Percentiles rank a stretch among this genome's conserved stretches.
These are phyloP conservation scores for Coemansia sp. DNA, from an alignment of 371 early-diverging fungal species.

Conservation along the genomic window DNA sequence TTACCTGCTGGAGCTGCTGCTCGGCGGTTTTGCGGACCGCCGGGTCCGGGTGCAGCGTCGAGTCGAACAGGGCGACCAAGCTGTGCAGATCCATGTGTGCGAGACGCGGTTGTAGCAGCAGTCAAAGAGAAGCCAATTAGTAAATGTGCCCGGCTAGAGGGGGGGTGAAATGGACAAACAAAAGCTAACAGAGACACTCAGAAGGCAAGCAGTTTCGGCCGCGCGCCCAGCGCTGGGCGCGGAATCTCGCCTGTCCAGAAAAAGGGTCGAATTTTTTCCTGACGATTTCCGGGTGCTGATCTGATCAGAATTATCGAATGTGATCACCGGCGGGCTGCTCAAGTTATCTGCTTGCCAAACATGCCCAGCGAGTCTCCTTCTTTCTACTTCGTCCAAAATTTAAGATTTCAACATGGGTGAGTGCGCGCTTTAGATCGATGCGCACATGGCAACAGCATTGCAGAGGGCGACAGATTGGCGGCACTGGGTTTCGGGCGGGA, in stretches of 20 bases:
- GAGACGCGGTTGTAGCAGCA: not conserved
- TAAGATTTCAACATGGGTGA: constrained; percentile 14
- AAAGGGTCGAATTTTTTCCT: constrained; percentile 5
- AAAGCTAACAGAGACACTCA: not conserved
- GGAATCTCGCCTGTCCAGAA: not conserved
- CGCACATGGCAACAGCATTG: not conserved
- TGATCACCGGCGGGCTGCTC: not conserved
- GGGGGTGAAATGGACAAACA: constrained; percentile 5
- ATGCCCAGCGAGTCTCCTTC: not conserved
- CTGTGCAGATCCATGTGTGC: constrained; percentile 29
- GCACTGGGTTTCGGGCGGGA: not conserved
- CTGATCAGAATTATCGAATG: constrained; percentile 1
- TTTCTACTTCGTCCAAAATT: constrained; percentile 7
- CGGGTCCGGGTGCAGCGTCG: constrained; percentile 77
- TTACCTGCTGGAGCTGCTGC: constrained; percentile 69
- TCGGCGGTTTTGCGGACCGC: constrained; percentile 56
- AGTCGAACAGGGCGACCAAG: constrained; percentile 60
- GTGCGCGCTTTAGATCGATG: not conserved
- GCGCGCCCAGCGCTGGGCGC: too few species aligned
- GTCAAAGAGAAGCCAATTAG: constrained; percentile 2
- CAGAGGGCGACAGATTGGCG: not conserved
- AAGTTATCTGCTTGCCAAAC: not conserved
- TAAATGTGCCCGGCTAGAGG: not conserved
- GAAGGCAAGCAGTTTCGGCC: too few species aligned
- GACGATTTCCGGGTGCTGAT: constrained; percentile 5